Evolutionary conservation across 176 grass and related monocot genomes (phyloP), one percentile per base, ranked within the genome.

Genomic region (Poa annua): DNA sequence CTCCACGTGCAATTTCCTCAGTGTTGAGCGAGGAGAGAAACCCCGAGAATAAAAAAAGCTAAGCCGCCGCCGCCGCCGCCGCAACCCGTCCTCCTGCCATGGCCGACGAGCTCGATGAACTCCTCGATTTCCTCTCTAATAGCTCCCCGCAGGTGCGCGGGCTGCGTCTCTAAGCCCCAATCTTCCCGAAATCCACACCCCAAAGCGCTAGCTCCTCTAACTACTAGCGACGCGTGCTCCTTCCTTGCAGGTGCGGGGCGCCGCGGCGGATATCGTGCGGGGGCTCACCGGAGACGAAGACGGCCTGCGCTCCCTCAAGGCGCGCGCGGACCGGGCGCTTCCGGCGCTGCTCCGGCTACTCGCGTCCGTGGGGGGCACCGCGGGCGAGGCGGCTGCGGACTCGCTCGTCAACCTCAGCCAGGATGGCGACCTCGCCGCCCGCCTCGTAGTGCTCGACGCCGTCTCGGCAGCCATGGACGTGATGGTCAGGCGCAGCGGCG

Each of bases 391-490:
- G 21, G 88, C 96, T 6, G 91, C 89, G 4, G 96, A 98, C 81
- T 86, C 96, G 25, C 89, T 98, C 72, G 90, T 98, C 72, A 98
- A 98, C 56, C 90, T 98, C 49, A 93, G 89, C 48, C 96, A 93
- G 89, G 89, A 91, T 42, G 49, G 73, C 11, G 77, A 38, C 5
- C 89, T 95, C 16, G 77, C 96, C 26, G 41, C 60, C 15, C 88
- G 85, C 86, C 90, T 98, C 33, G 87, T 90, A 35, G 71, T 64
- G 38, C 86, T 95, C 17, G 89, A 85, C 2, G 73, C 48, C 73
- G 83, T 95, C 45, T 83, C 65, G 16, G 85, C 87, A 17, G 78
- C 87, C 22, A 93, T 98, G 92, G 91, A 98, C 69, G 87, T 88
- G 15, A 81, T 98, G 39, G 81, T 79, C 74, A 98, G 76, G 84